phyloP scores from a whole-genome alignment of 805 yeast genomes.

The Starmerella apis region DNA sequence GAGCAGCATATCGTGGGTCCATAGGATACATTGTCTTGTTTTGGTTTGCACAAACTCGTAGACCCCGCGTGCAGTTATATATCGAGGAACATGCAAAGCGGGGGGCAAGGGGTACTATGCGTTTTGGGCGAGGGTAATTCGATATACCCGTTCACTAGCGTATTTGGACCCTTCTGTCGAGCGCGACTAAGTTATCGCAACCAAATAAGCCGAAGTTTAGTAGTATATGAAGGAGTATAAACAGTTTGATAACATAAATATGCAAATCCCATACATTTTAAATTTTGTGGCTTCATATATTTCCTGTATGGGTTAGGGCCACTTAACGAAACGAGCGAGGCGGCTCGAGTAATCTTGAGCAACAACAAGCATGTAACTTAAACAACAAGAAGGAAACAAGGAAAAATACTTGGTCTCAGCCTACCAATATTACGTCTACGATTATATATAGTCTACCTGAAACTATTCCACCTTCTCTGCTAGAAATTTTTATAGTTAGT shows the following conservation, averaged over 20 bases:
- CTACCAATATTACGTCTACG: too few relatives aligned
- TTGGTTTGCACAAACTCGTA: not conserved
- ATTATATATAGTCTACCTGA: too few relatives aligned
- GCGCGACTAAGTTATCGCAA: not conserved
- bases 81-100: not conserved
- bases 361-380: not conserved
- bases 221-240: slow-evolving; percentile 1
- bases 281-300: not conserved
- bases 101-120: not conserved
- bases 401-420: not conserved
- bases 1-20: slow-evolving; percentile 8
- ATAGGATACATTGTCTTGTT: not conserved
- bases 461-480: too few relatives aligned
- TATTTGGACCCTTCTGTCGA: not conserved
- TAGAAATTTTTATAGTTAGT: too few relatives aligned
- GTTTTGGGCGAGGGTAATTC: not conserved
- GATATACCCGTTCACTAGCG: not conserved
- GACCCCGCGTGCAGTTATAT: not conserved
- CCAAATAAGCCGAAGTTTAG: not conserved
- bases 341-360: not conserved
- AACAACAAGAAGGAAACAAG: not conserved
- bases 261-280: not conserved
- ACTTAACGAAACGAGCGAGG: not conserved
- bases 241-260: slow-evolving; percentile 4
- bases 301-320: not conserved